Percentiles rank a stretch among this genome's conserved stretches.
Evolutionary conservation across 2,329 filamentous ascomycete genomes (phyloP).

Genomic region (Aspergillus intermedius): DNA sequence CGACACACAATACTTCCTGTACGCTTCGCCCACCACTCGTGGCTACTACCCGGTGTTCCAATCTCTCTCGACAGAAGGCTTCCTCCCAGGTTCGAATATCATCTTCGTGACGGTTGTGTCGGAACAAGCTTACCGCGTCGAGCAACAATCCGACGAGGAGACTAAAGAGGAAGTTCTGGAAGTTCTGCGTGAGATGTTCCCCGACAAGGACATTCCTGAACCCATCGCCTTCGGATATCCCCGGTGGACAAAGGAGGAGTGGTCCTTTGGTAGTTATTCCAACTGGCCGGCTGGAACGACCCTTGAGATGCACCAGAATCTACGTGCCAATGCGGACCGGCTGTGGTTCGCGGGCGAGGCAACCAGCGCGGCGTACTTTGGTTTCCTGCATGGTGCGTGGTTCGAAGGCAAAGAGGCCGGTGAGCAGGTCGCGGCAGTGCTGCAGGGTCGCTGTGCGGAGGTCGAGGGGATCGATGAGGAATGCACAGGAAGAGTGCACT

Average conservation of each 20-base stretch:
- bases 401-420: slow-evolving; percentile 51
- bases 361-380: slow-evolving; percentile 57
- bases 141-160: slow-evolving; percentile 53
- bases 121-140: slow-evolving; percentile 51
- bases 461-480: slow-evolving; percentile 6
- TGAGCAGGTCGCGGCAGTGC: slow-evolving; percentile 22
- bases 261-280: slow-evolving; percentile 57
- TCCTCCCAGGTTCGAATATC: slow-evolving; percentile 57
- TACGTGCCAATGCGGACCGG: slow-evolving; percentile 56
- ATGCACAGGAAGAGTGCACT: slow-evolving; percentile 19
- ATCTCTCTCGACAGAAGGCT: slow-evolving; percentile 52
- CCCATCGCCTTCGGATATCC: slow-evolving; percentile 58
- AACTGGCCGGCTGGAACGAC: slow-evolving; percentile 62
- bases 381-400: slow-evolving; percentile 59
- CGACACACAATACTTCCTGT: slow-evolving; percentile 50
- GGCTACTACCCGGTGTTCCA: slow-evolving; percentile 59
- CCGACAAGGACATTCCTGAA: slow-evolving; percentile 50
- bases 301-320: slow-evolving; percentile 60
- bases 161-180: slow-evolving; percentile 53
- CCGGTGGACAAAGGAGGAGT: slow-evolving; percentile 48
- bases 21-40: slow-evolving; percentile 43
- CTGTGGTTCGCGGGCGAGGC: slow-evolving; percentile 62
- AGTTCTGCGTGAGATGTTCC: slow-evolving; percentile 58
- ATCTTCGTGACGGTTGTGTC: slow-evolving; percentile 59
- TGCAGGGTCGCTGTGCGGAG: slow-evolving; percentile 17